Evolutionary conservation across 352 stramenopile species (phyloP).

Genomic region (Phytophthora meadii): DNA sequence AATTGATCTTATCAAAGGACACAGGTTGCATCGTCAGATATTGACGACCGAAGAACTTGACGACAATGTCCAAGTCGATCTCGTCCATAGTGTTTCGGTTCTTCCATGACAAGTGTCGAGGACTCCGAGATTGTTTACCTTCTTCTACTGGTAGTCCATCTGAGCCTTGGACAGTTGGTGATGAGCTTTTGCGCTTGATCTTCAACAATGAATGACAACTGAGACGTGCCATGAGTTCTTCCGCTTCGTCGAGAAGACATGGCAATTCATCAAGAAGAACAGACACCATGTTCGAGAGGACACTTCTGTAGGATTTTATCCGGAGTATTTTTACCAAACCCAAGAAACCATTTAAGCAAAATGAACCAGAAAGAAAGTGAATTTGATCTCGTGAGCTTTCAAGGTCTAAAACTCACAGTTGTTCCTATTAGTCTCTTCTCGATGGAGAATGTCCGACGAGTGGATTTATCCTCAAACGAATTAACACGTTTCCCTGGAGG

Average conservation of each 20-base stretch:
- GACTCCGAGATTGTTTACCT: constrained; percentile 9
- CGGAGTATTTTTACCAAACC: constrained; percentile 33
- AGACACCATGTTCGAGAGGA: constrained; percentile 46
- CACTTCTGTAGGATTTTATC: too few species aligned
- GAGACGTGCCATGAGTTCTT: constrained; percentile 62
- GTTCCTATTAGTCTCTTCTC: constrained; percentile 61
- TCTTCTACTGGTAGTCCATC: neutral
- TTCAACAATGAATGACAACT: constrained; percentile 47
- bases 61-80: constrained; percentile 39
- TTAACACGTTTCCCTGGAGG: constrained; percentile 65
- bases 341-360: constrained; percentile 5
- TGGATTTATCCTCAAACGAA: constrained; percentile 71
- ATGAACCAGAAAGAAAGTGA: constrained; percentile 23
- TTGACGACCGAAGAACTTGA: constrained; percentile 57
- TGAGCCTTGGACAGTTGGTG: constrained; percentile 6
- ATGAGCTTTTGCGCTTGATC: neutral
- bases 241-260: constrained; percentile 63
- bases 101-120: constrained; percentile 6
- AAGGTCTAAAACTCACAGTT: constrained; percentile 35
- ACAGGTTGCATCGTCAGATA: constrained; percentile 46
- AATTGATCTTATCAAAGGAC: constrained; percentile 30
- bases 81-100: constrained; percentile 17
- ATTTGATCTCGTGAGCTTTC: constrained; percentile 41
- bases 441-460: constrained; percentile 51
- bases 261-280: constrained; percentile 70